Evolutionary conservation across 1,139 yeast species (phyloP), one percentile per base, ranked within the genome.

Genomic region (Lodderomyces metapsilosis): DNA sequence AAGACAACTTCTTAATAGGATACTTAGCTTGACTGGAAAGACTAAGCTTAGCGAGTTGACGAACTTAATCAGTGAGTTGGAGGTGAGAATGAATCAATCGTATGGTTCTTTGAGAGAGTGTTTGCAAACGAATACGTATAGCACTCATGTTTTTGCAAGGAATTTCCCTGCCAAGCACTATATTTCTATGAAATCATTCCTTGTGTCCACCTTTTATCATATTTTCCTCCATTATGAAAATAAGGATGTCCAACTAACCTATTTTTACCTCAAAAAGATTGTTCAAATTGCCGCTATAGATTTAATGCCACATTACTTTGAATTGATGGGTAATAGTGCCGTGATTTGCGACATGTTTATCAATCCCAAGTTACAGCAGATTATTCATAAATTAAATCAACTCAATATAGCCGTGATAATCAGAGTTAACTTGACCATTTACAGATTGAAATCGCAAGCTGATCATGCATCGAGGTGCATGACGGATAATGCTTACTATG

Each of bases 211-310:
- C 3, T 61, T 64, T 42, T 71, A 64, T 47, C 69, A 71, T 47
- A 55, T 75, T n/a, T 62, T 62, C 48, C 52, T 68, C 15, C 64
- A 71, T 46, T 73, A 68, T 45, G 80, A 75, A 44, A 44, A 48
- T 12, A 57, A 52, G 22, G 52, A 57, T 44, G 38, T 43, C 13
- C 51, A 53, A 6, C 50, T 64, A 20, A 55, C 72, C 0, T 69
- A 54, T 40, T 67, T 64, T 44, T 71, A 70, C 46, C 43, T 65
- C 39, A 68, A 61, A 45, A 71, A 71, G 47, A 54, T 65, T 35
- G 36, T 68, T 2, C 49, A 59, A 24, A 61, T 66, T 21, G 52
- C 62, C 18, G 59, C 59, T 3, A 52, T 50, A 1, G 73, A 70
- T 34, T 52, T 69, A 12, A 66, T 70, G 72, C 75, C 74, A 1